Conservation (phyloP, 1,139 yeast genomes). For the Candida freyschussii region DNA sequence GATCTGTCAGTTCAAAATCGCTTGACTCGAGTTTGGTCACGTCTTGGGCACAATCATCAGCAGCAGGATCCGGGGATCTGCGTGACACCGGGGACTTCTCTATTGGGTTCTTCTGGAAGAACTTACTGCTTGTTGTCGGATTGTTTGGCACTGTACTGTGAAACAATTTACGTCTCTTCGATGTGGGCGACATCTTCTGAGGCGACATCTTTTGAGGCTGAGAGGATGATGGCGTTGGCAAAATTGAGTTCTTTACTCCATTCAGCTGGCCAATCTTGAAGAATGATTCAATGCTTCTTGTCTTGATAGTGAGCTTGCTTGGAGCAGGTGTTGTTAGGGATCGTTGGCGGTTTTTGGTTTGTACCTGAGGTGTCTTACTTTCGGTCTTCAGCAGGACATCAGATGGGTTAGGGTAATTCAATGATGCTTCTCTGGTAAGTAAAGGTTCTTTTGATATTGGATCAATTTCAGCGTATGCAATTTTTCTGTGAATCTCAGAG, state of each 20-base stretch:
- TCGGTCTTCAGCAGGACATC: not conserved
- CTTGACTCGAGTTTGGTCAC: conserved; percentile 15
- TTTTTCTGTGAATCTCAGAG: conserved; percentile 42
- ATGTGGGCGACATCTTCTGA: conserved; percentile 20
- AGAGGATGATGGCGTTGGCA: not conserved
- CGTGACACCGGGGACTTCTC: conserved; percentile 1
- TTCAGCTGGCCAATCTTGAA: conserved; percentile 9
- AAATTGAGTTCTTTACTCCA: no score
- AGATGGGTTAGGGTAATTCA: not conserved
- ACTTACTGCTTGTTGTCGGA: conserved; percentile 12
- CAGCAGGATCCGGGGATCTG: not conserved
- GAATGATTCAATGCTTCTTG: conserved; percentile 12
- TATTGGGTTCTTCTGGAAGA: conserved; percentile 6
- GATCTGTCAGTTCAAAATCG: conserved; percentile 26
- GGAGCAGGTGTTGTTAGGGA: conserved; percentile 2
- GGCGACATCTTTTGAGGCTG: not conserved
- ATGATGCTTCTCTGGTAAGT: conserved; percentile 33
- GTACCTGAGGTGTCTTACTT: conserved; percentile 2
- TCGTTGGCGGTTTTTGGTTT: conserved; percentile 1
- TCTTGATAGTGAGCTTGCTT: conserved; percentile 2
- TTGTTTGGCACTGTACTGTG: conserved; percentile 6
- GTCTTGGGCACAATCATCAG: not conserved
- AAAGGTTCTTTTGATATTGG: conserved; percentile 54
- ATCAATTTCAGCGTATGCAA: conserved; percentile 63
- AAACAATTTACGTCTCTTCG: conserved; percentile 20